phyloP scores from a whole-genome alignment of 495 filamentous ascomycete species.

The Penicillium paradoxum region DNA sequence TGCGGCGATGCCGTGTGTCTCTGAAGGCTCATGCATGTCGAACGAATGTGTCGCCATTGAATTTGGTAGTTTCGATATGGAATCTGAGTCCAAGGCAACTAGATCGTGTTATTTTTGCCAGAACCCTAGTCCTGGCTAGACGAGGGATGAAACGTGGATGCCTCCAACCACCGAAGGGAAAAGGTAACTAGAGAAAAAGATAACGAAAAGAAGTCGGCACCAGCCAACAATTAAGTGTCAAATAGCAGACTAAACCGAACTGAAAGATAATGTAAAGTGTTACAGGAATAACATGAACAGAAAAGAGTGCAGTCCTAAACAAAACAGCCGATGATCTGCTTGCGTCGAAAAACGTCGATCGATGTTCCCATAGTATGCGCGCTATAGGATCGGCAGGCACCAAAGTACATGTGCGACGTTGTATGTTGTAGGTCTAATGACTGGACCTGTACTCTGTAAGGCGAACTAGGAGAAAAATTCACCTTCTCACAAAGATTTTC shows the following conservation, averaged over 20 bases:
- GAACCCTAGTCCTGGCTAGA: too few species aligned
- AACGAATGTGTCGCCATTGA: background rate
- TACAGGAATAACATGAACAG: too few species aligned
- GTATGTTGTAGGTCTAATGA: too few species aligned
- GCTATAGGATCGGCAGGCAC: background rate
- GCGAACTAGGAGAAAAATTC: background rate
- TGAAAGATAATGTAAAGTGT: too few species aligned
- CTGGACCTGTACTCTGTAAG: background rate
- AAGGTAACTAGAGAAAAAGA: too few species aligned
- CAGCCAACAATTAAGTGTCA: background rate
- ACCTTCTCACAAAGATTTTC: background rate
- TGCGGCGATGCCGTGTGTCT: background rate
- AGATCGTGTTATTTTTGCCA: background rate
- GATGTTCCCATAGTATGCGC: background rate
- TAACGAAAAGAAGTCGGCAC: background rate
- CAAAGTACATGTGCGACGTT: background rate
- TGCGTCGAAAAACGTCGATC: background rate
- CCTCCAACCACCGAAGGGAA: too few species aligned
- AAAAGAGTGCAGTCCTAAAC: too few species aligned
- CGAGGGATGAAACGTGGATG: background rate
- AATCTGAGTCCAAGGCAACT: too few species aligned
- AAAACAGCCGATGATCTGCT: too few species aligned
- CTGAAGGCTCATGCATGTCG: slow-evolving; percentile 3
- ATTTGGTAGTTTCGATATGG: background rate
- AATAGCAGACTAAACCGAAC: too few species aligned